phyloP scores from a whole-genome alignment of 2,329 filamentous ascomycete species.

The Pestalotiopsis sp. region DNA sequence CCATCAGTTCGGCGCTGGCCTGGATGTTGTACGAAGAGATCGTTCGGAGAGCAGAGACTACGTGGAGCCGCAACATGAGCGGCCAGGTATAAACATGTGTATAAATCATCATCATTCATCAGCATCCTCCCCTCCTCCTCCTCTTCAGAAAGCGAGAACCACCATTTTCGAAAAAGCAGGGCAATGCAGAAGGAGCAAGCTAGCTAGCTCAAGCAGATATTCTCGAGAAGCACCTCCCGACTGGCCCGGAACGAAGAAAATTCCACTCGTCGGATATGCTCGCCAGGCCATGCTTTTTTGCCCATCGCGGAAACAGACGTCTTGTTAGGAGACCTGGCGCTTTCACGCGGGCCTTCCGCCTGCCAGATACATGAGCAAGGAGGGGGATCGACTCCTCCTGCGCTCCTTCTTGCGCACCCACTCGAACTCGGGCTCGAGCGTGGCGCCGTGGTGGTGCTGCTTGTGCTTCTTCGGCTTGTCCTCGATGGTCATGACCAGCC shows the following conservation, averaged over 20 bases:
- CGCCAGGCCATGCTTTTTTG: too few species aligned
- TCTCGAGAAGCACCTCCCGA: constrained; percentile 7
- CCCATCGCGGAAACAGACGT: too few species aligned
- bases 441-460: constrained; percentile 38
- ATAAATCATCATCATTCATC: not conserved
- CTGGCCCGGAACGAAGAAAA: not conserved
- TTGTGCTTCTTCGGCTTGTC: constrained; percentile 43
- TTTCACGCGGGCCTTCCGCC: constrained; percentile 47
- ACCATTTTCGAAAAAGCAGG: not conserved
- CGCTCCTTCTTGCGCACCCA: constrained; percentile 62
- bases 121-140: not conserved
- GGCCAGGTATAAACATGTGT: constrained; percentile 25
- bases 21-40: constrained; percentile 98
- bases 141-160: not conserved
- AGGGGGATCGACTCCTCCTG: constrained; percentile 58
- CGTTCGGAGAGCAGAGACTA: constrained; percentile 67
- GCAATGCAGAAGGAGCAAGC: not conserved
- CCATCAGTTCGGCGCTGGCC: constrained; percentile 88
- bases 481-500: constrained; percentile 49
- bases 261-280: too few species aligned
- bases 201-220: constrained; percentile 16
- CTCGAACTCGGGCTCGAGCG: constrained; percentile 50
- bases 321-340: too few species aligned
- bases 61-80: constrained; percentile 27
- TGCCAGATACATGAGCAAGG: constrained; percentile 59